Evolutionary conservation across 2,329 filamentous ascomycete genomes (phyloP).

Genomic region (Monosporascus sp.): DNA sequence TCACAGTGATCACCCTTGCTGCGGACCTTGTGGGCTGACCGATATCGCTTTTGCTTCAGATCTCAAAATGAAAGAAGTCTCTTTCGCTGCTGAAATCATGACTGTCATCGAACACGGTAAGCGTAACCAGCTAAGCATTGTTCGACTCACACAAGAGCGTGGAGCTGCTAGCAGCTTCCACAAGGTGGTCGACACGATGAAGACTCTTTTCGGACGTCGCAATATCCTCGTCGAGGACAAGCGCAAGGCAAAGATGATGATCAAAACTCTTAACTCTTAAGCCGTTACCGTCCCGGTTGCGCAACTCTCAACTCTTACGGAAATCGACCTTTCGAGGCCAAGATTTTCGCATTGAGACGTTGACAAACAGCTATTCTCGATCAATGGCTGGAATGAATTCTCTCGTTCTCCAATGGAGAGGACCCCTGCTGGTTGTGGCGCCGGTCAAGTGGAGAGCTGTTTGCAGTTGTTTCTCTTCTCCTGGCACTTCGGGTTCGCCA

Average conservation of each 20-base stretch:
- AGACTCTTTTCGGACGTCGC: conserved; percentile 60
- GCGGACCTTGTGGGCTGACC: neutral
- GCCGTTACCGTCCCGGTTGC: neutral
- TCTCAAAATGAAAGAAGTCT: conserved; percentile 79
- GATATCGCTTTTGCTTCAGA: conserved; percentile 41
- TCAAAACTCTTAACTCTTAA: conserved; percentile 58
- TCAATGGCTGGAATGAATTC: neutral
- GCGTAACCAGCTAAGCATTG: conserved; percentile 70
- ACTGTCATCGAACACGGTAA: conserved; percentile 82
- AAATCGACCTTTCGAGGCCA: neutral
- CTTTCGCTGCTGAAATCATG: conserved; percentile 82
- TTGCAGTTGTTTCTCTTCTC: neutral
- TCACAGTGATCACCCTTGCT: neutral
- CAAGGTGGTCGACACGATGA: conserved; percentile 73
- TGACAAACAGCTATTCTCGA: neutral
- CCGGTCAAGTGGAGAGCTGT: neutral
- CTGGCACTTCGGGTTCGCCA: too few species aligned
- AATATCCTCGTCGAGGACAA: conserved; percentile 65
- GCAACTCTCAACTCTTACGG: neutral
- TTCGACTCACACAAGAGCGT: conserved; percentile 81
- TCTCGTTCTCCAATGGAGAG: neutral
- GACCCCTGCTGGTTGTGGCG: neutral
- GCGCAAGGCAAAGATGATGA: conserved; percentile 66
- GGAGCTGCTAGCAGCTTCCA: conserved; percentile 91
- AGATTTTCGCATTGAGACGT: neutral